Base-by-base conservation (phyloP, 768 basidiomycete genomes). In the Porpolomopsis calyptriformis region DNA sequence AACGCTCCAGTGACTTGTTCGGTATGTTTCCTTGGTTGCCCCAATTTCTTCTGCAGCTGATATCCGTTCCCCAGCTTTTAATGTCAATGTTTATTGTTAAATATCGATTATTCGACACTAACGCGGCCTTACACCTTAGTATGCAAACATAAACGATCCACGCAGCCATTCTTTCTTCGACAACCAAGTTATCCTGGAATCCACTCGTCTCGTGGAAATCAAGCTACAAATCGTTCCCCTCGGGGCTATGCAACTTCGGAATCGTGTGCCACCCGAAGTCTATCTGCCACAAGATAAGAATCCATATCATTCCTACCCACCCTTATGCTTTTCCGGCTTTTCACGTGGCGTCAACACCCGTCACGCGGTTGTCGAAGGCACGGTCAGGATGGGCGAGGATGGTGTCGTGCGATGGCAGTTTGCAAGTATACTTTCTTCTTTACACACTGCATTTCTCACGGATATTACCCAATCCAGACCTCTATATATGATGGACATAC, bases 201-300 rank as follows among this genome's bases (percentile, higher is more conserved):
- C 79, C 3, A 77, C 76, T 5, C 74, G 80, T 12, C 67, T 83
- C 33, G 71, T 85, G 37, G 73, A 77, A 47, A 60, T 82, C 46
- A 68, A 72, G 40, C 62, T 85, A 14, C 63, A 61, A 24, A 55
- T 85, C 41, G 67, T 74, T 29, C 61, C 66, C 33, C 47, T 46
- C 33, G 51, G 55, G 4, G 34, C 57, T 9, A 51, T 68, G 44
- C 64, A 43, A 6, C 4, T 19, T 10, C 12, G 36, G 8, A 37
- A 19, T 16, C 36, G 36, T 18, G 37, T 39, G 11, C 60, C 34
- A 60, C 63, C 48, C 59, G 35, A 18, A 52, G 60, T 18, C 44
- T 38, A 11, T 40, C 29, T 29, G 2, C 42, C 24, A 48, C 34
- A 43, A 25, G 14, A 9, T 22, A 12, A 27, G 41, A 48, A 46